Evolutionary conservation across 176 grass and related monocot species (phyloP).

Genomic region (Bolboschoenus planiculmis): DNA sequence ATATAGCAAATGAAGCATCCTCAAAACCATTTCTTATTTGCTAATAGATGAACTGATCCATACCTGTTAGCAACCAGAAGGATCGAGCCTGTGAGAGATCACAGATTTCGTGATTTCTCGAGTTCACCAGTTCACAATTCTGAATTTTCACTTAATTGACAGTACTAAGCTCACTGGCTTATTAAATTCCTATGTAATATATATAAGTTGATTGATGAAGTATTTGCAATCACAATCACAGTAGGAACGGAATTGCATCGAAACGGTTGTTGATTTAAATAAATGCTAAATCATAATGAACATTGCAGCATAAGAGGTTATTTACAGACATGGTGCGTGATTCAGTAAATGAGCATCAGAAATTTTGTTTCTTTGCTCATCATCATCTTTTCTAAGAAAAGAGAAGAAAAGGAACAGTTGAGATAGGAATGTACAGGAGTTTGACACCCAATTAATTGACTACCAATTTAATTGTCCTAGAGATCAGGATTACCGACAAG

Average conservation of each 20-base stretch:
- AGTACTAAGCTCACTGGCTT: background rate
- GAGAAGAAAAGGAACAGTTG: background rate
- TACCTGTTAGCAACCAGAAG: background rate
- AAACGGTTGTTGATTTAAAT: background rate
- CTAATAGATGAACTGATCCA: background rate
- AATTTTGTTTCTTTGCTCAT: conserved; percentile 7
- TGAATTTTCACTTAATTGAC: background rate
- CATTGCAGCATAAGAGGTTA: conserved; percentile 7
- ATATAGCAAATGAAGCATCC: background rate
- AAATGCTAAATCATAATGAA: background rate
- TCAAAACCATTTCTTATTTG: background rate
- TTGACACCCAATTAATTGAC: conserved; percentile 4
- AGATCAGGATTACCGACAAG: conserved; percentile 31
- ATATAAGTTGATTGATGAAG: background rate
- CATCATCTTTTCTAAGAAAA: background rate
- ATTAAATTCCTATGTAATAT: background rate
- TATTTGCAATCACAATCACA: background rate
- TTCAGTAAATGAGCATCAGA: conserved; percentile 13
- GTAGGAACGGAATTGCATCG: background rate
- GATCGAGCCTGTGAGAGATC: background rate
- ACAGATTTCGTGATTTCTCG: background rate
- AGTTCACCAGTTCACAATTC: background rate
- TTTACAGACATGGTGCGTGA: conserved; percentile 7
- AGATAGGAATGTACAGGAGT: conserved; percentile 15
- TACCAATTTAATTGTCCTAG: background rate